These are phyloP conservation scores for Ceratobasidium sp. DNA, from an alignment of 1,284 basidiomycete species.

Conservation along the genomic window DNA sequence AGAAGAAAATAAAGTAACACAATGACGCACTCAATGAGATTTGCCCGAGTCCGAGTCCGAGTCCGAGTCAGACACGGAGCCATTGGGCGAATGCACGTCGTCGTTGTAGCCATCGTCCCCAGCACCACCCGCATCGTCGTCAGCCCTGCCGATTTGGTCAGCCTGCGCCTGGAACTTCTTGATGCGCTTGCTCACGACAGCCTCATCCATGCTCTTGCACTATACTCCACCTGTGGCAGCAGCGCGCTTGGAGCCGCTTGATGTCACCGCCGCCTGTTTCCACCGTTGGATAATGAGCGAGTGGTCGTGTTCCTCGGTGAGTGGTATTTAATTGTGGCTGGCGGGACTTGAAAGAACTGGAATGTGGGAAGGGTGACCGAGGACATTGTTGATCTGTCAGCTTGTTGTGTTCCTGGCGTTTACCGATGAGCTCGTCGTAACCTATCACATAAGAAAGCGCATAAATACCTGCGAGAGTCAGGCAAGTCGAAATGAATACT, in stretches of 20 bases:
- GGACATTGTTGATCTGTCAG: too few relatives aligned
- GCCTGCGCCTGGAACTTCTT: conserved; percentile 84
- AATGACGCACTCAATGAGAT: conserved; percentile 49
- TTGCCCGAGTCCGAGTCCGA: conserved; percentile 85
- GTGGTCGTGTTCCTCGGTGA: too few relatives aligned
- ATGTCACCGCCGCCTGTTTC: conserved; percentile 42
- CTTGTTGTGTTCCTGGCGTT: too few relatives aligned
- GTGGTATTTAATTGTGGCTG: too few relatives aligned
- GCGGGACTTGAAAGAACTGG: too few relatives aligned
- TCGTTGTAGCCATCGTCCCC: conserved; percentile 57
- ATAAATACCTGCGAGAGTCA: too few relatives aligned
- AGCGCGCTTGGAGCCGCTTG: conserved; percentile 59
- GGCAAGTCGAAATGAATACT: too few relatives aligned
- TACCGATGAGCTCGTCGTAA: too few relatives aligned
- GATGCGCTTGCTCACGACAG: conserved; percentile 89
- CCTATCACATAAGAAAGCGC: too few relatives aligned
- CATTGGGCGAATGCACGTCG: conserved; percentile 60
- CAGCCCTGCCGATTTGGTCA: conserved; percentile 59
- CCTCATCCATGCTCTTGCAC: conserved; percentile 92
- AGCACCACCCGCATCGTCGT: conserved; percentile 53
- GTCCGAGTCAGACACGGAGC: conserved; percentile 56
- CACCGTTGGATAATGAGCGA: conserved; percentile 69
- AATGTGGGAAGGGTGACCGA: too few relatives aligned
- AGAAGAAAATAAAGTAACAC: conserved; percentile 23
- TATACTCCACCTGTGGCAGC: conserved; percentile 87